Percentiles rank a stretch among this genome's conserved stretches.
These are phyloP conservation scores for Plenodomus biglobosus DNA, from an alignment of 2,329 filamentous ascomycete species.

Conservation along the genomic window DNA sequence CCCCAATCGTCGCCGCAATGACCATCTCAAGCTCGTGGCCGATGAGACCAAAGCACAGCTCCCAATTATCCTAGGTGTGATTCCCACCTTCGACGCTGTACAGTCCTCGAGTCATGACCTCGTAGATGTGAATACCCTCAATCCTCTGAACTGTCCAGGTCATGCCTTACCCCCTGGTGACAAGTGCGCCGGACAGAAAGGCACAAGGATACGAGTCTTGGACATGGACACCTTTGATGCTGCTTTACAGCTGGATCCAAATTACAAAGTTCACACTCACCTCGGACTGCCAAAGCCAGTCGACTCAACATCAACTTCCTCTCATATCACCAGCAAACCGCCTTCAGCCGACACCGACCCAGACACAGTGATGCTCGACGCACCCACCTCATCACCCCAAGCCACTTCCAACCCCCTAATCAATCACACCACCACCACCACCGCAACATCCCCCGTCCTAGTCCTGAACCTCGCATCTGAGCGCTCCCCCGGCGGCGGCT, in stretches of 20 bases:
- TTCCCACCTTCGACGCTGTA: conserved; percentile 20
- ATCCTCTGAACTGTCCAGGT: conserved; percentile 26
- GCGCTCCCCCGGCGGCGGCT: conserved; percentile 62
- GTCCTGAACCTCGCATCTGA: conserved; percentile 69
- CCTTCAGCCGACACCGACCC: too few species aligned
- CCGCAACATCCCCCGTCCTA: conserved; percentile 47
- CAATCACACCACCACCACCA: not conserved
- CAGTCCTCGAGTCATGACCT: conserved; percentile 22
- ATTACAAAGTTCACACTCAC: conserved; percentile 15
- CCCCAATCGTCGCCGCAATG: conserved; percentile 23
- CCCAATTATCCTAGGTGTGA: conserved; percentile 20
- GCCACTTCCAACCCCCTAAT: not conserved
- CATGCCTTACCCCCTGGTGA: conserved; percentile 16
- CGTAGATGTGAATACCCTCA: conserved; percentile 16
- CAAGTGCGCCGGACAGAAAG: conserved; percentile 17
- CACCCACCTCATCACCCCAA: not conserved
- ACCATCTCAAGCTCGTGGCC: conserved; percentile 26
- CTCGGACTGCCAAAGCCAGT: not conserved
- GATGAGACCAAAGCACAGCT: conserved; percentile 29
- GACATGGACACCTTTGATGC: conserved; percentile 41
- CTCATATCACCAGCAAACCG: not conserved
- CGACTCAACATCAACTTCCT: not conserved
- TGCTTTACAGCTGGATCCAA: conserved; percentile 30
- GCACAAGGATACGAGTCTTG: conserved; percentile 33
- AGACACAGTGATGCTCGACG: not conserved